phyloP scores from a whole-genome alignment of 768 basidiomycete genomes.

The Auricularia sp. region DNA sequence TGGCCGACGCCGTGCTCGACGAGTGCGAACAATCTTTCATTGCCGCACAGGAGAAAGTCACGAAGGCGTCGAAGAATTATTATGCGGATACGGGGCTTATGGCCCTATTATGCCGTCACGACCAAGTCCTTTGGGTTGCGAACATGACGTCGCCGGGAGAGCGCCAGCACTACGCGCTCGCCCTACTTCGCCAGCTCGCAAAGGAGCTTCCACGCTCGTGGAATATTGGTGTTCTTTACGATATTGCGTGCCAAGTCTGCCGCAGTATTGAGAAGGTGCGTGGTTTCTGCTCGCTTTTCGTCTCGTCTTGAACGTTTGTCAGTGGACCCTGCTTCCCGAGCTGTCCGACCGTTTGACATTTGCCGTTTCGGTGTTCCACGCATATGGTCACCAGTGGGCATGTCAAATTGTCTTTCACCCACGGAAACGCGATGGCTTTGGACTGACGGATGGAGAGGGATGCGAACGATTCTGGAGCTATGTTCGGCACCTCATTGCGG shows the following conservation, averaged over 20 bases:
- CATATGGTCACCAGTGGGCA: slow-evolving; percentile 28
- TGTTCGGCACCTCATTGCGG: slow-evolving; percentile 23
- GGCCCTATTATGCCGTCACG: slow-evolving; percentile 12
- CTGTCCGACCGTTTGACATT: slow-evolving; percentile 15
- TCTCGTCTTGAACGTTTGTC: no score
- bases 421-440: slow-evolving; percentile 19
- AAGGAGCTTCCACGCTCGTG: slow-evolving; percentile 18
- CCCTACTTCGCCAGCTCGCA: slow-evolving; percentile 23
- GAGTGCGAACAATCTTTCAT: slow-evolving; percentile 23
- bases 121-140: slow-evolving; percentile 21
- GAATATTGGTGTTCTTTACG: slow-evolving; percentile 20
- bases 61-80: slow-evolving; percentile 14
- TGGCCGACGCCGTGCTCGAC: slow-evolving; percentile 22
- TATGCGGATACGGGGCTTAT: slow-evolving; percentile 11
- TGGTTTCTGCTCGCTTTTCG: no score
- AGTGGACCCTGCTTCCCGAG: not conserved
- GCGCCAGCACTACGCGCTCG: slow-evolving; percentile 28
- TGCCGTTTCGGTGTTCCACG: slow-evolving; percentile 29
- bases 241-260: slow-evolving; percentile 28
- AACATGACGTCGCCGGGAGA: slow-evolving; percentile 32
- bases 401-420: slow-evolving; percentile 28
- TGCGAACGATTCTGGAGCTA: slow-evolving; percentile 26
- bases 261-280: slow-evolving; percentile 16
- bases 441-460: slow-evolving; percentile 27
- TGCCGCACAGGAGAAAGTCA: slow-evolving; percentile 24